Conservation (phyloP, 108 stramenopile genomes). For the Chaetoceros muelleri region DNA sequence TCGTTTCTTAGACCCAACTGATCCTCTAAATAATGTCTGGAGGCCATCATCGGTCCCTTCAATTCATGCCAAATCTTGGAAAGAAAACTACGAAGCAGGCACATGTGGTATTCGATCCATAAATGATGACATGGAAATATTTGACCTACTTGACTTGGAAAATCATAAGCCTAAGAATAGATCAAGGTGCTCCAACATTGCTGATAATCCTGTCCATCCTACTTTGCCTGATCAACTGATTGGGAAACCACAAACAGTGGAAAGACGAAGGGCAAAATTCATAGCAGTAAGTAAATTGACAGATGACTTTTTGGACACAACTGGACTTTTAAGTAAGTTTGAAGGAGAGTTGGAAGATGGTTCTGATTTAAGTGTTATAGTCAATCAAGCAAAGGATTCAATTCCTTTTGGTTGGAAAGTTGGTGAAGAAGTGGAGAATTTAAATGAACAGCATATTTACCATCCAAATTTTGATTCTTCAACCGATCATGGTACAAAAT, state of each 20-base stretch:
- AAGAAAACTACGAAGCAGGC: slow-evolving; percentile 65
- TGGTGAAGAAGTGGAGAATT: too few species aligned
- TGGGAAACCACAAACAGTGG: slow-evolving; percentile 32
- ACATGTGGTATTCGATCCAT: slow-evolving; percentile 49
- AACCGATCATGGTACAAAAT: too few species aligned
- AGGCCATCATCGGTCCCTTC: slow-evolving; percentile 60
- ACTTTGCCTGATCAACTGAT: slow-evolving; percentile 72
- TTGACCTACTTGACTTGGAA: slow-evolving; percentile 29
- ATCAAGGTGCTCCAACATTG: slow-evolving; percentile 59
- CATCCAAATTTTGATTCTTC: too few species aligned
- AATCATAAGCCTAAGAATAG: slow-evolving; percentile 18
- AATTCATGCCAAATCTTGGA: slow-evolving; percentile 72
- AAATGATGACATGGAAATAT: slow-evolving; percentile 38
- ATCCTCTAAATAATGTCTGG: slow-evolving; percentile 59
- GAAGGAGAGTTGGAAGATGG: slow-evolving; percentile 59
- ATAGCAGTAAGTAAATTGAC: slow-evolving; percentile 65
- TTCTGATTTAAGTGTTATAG: slow-evolving; percentile 21
- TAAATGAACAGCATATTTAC: too few species aligned
- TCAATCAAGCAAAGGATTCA: not conserved
- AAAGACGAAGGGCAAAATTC: slow-evolving; percentile 63
- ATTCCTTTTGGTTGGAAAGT: too few species aligned
- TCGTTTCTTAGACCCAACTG: slow-evolving; percentile 59
- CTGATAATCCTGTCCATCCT: slow-evolving; percentile 69
- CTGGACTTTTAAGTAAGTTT: slow-evolving; percentile 27
- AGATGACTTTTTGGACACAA: slow-evolving; percentile 58